Base-by-base conservation (phyloP, 768 basidiomycete species). In the Tubosaeta sp. region DNA sequence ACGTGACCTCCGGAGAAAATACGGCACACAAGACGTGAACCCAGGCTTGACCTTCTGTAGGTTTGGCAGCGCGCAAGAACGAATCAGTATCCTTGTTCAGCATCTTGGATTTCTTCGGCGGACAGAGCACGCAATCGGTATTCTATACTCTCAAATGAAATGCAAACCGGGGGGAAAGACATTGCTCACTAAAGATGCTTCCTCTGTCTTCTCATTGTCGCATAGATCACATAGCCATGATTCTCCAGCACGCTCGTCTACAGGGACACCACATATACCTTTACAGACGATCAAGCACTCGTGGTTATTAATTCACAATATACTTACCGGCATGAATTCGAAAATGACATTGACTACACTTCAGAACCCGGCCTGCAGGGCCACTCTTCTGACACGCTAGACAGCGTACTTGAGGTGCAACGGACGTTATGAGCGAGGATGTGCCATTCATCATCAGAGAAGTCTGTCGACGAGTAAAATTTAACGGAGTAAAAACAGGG, bases 31-130 rank as follows among this genome's bases (percentile, higher is more conserved):
- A 71, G 31, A 94, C 76, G 65, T 98, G 95, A 0, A 84, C 85
- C 94, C 94, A 97, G 51, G 88, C 86, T 67, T 91, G 87, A 10
- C 91, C 91, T 72, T 97, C 94, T 0, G 94, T 95, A 7, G 91
- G 91, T 64, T 95, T 95, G 64, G 82, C 84, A 38, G 84, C 82
- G 50, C 91, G 79, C 52, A 94, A 72, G 65, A 78, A 95, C 29
- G 76, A 78, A 60, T 86, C 82, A 5, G 80, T 60, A 5, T 81
- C 72, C 37, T 81, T 78, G 47, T 74, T 72, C 27, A 73, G 68
- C 6, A 68, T 64, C 63, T 53, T 60, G 7, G 55, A 60, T 46
- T 54, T 71, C 41, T 43, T 56, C 17, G 82, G 79, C 8, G 93
- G 91, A 67, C 94, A 97, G 16, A 97, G 75, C 3, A 95, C 74